Conservation (phyloP, 192 early-diverging fungal species). For the Backusella mclennaniae region DNA sequence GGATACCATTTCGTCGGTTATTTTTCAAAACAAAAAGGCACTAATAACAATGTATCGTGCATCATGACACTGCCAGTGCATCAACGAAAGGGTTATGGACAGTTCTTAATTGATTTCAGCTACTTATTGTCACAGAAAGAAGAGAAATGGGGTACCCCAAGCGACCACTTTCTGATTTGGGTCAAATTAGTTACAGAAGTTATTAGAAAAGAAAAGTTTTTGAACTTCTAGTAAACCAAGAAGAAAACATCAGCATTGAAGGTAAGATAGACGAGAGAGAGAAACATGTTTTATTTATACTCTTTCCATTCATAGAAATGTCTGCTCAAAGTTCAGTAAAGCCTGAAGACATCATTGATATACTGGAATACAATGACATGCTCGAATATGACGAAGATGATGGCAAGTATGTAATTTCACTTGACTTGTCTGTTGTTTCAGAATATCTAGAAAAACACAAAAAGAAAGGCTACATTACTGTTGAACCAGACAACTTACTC, state of each 20-base stretch:
- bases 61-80: constrained; percentile 84
- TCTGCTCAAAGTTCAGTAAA: constrained; percentile 71
- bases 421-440: constrained; percentile 44
- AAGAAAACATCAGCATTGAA: constrained; percentile 51
- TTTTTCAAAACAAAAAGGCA: constrained; percentile 95
- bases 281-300: background rate
- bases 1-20: constrained; percentile 94
- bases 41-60: constrained; percentile 89
- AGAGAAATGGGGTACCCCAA: constrained; percentile 81
- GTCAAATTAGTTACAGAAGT: constrained; percentile 79
- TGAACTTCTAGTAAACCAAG: constrained; percentile 56
- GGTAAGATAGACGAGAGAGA: constrained; percentile 17
- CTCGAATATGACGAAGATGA: constrained; percentile 18
- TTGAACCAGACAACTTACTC: constrained; percentile 45
- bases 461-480: constrained; percentile 47
- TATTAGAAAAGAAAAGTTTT: constrained; percentile 83
- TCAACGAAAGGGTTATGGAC: constrained; percentile 89
- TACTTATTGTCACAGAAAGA: constrained; percentile 81
- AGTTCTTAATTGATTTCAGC: constrained; percentile 90
- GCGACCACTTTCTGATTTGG: constrained; percentile 87
- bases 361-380: constrained; percentile 60
- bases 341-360: constrained; percentile 77
- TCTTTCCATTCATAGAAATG: constrained; percentile 42
- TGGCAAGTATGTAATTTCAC: constrained; percentile 36
- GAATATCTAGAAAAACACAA: constrained; percentile 42